Base-by-base conservation (phyloP, 805 yeast species). In the Spathaspora gorwiae region DNA sequence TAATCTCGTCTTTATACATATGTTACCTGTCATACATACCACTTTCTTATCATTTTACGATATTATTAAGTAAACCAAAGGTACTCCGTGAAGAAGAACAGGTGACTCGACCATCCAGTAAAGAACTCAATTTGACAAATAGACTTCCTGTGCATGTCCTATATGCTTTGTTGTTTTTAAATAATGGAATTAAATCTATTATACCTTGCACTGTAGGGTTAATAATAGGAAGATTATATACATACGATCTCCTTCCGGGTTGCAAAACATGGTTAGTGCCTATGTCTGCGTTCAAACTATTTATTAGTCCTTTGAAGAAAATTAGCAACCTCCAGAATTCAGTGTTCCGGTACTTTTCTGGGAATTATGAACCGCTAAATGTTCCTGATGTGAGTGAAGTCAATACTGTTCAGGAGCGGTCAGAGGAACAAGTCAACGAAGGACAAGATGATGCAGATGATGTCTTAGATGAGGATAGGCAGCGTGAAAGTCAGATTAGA, bases 71-170 rank as follows among this genome's bases (percentile, higher is more conserved):
- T 12, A 54, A 54, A 32, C 64, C 65, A 5, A n/a, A 33, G 11
- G 12, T 11, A 29, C 9, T 19, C 6, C 48, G 35, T 24, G 45
- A 35, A 32, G 37, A 38, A 3, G 26, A 26, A 32, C 14, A 15
- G 14, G 35, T 12, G 11, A 10, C 19, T 7, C 14, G 31, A 1
- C 12, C 40, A 5, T 40, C 47, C 24, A 47, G 54, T 35, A 55
- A 52, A 13, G 56, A 56, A 45, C 29, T 68, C 6, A 52, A 58
- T 1, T 49, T 70, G 10, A 61, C 71, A 7, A 68, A 67, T 48
- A 70, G 66, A 47, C 68, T 70, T 52, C 73, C 68, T 37, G 53
- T 71, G n/a, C 73, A 71, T 44, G 53, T 68, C 12, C 36, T 68
- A 2, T 70, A 57, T 48, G 59, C 66, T 5, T 46, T 71, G 12